phyloP scores from a whole-genome alignment of 106 monocot species.

The Platanthera zijinensis region DNA sequence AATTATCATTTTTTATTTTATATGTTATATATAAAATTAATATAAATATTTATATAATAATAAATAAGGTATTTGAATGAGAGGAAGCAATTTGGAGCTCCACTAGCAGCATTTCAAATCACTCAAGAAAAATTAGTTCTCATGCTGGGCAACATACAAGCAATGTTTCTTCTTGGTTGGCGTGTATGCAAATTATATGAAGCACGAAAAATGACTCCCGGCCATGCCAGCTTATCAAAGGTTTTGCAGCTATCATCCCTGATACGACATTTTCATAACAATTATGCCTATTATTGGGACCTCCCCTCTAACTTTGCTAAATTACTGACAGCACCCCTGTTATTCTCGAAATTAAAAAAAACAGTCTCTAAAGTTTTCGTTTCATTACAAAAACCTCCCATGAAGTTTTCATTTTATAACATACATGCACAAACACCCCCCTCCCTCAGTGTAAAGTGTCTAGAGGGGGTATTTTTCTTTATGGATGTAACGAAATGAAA shows the following conservation, averaged over 20 bases:
- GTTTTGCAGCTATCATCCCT: neutral
- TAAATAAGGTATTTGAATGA: conserved; percentile 36
- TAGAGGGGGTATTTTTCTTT: too few relatives aligned
- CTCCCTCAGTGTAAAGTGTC: too few relatives aligned
- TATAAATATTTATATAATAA: neutral
- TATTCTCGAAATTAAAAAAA: too few relatives aligned
- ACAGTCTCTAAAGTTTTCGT: too few relatives aligned
- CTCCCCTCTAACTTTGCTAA: too few relatives aligned
- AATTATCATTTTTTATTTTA: neutral
- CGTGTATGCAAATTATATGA: conserved; percentile 58
- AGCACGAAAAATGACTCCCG: conserved; percentile 88
- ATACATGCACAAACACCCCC: too few relatives aligned
- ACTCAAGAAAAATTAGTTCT: conserved; percentile 87
- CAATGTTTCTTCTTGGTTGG: conserved; percentile 50
- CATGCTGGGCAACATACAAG: conserved; percentile 80
- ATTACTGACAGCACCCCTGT: too few relatives aligned
- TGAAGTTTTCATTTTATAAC: too few relatives aligned
- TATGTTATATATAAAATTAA: neutral
- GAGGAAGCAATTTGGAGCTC: conserved; percentile 79
- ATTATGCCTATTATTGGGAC: too few relatives aligned
- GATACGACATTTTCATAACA: too few relatives aligned
- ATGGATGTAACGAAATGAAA: too few relatives aligned
- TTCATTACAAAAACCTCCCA: too few relatives aligned
- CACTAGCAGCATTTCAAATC: conserved; percentile 80
- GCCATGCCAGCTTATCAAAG: conserved; percentile 49